These are phyloP conservation scores for Aspergillus novoparasiticus DNA, from an alignment of 2,329 filamentous ascomycete genomes.

Conservation along the genomic window DNA sequence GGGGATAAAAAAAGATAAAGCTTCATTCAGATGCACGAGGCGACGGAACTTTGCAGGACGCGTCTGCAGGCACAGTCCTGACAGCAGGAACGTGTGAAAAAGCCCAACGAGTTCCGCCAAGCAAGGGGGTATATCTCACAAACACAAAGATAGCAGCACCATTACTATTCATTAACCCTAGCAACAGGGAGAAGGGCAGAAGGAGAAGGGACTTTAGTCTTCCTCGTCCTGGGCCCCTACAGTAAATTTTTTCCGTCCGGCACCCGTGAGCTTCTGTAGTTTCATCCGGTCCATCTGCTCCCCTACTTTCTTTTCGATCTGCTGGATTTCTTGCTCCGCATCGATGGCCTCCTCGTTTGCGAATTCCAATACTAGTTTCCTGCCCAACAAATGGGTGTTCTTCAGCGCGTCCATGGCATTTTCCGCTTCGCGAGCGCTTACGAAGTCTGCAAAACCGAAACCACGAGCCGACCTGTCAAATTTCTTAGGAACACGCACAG, in stretches of 20 bases:
- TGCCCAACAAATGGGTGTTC: slow-evolving; percentile 90
- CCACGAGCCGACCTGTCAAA: slow-evolving; percentile 86
- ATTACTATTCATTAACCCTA: slow-evolving; percentile 29
- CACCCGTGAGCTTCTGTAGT: slow-evolving; percentile 81
- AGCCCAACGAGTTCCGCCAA: slow-evolving; percentile 18
- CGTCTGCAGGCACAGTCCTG: slow-evolving; percentile 33
- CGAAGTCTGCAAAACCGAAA: slow-evolving; percentile 96
- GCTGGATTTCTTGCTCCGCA: slow-evolving; percentile 92
- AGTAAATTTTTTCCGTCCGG: slow-evolving; percentile 83
- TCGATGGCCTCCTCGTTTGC: slow-evolving; percentile 86
- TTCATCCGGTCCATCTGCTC: slow-evolving; percentile 89
- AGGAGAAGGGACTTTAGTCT: slow-evolving; percentile 44
- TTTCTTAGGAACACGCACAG: slow-evolving; percentile 92
- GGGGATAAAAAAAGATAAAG: slow-evolving; percentile 25
- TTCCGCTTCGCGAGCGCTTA: slow-evolving; percentile 83
- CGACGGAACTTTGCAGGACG: slow-evolving; percentile 28
- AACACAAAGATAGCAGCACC: slow-evolving; percentile 21
- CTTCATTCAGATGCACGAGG: slow-evolving; percentile 31
- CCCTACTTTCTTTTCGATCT: slow-evolving; percentile 95
- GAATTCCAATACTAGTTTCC: slow-evolving; percentile 87
- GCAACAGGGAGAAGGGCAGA: slow-evolving; percentile 34
- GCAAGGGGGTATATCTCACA: slow-evolving; percentile 36
- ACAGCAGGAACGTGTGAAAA: slow-evolving; percentile 40
- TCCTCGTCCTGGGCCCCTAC: slow-evolving; percentile 71
- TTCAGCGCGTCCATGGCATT: slow-evolving; percentile 89